A percentile compares a stretch with the other conserved stretches of the same genome.
Conservation (phyloP, 2,329 filamentous ascomycete genomes). For the Fusarium euwallaceae region DNA sequence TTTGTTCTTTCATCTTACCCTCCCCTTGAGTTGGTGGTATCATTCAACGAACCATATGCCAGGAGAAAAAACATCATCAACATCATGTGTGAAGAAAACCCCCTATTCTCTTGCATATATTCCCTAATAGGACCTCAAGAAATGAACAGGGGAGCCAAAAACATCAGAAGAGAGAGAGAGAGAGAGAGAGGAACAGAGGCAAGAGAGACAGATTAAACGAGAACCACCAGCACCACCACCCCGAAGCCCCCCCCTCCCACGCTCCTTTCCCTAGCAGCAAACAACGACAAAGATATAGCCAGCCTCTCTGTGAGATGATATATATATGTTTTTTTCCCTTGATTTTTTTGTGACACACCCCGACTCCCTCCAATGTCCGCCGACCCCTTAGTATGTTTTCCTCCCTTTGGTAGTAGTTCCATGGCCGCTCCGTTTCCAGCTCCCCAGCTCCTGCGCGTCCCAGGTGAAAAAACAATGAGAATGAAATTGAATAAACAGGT, state of each 20-base stretch:
- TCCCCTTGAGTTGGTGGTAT: background rate
- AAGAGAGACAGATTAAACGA: slow-evolving; percentile 16
- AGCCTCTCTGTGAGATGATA: slow-evolving; percentile 35
- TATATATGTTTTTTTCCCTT: slow-evolving; percentile 33
- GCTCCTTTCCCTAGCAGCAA: slow-evolving; percentile 9
- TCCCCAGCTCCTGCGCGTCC: slow-evolving; percentile 47
- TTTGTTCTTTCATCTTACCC: background rate
- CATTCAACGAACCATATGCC: background rate
- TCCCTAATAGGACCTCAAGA: slow-evolving; percentile 13
- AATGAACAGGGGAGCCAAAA: background rate
- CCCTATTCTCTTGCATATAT: background rate
- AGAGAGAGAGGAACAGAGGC: background rate
- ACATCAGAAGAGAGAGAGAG: background rate
- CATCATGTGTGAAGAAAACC: background rate
- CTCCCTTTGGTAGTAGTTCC: slow-evolving; percentile 21
- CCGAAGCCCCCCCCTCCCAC: background rate
- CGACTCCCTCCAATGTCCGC: slow-evolving; percentile 47
- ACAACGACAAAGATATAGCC: slow-evolving; percentile 40
- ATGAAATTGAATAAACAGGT: slow-evolving; percentile 35
- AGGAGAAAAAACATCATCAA: background rate
- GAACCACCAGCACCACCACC: slow-evolving; percentile 29
- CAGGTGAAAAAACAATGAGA: slow-evolving; percentile 36
- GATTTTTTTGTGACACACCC: slow-evolving; percentile 37
- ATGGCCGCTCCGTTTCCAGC: slow-evolving; percentile 43
- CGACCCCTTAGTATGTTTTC: slow-evolving; percentile 23